Conservation (phyloP, 768 basidiomycete species). For the Mycena leptocephala region DNA sequence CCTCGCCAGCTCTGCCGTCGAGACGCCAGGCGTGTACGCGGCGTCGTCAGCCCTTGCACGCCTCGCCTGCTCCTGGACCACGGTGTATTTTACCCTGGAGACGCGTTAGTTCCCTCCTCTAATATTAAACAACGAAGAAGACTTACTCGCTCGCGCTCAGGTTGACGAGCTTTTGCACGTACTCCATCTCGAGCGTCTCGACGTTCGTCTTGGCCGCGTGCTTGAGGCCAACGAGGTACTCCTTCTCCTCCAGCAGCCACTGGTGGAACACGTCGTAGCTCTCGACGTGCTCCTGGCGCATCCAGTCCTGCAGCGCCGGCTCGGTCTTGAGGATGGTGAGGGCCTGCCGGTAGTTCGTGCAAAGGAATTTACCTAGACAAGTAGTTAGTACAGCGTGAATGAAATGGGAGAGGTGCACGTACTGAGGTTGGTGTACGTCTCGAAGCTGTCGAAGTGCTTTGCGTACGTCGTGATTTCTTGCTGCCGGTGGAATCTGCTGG, state of each 20-base stretch:
- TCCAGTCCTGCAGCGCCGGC: slow-evolving; percentile 5
- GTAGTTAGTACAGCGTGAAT: not conserved
- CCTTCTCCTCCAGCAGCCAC: slow-evolving; percentile 23
- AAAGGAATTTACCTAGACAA: slow-evolving; percentile 17
- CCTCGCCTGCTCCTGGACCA: not conserved
- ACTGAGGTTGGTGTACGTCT: not conserved
- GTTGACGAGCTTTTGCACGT: not conserved
- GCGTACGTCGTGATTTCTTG: too few relatives aligned
- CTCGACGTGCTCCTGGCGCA: slow-evolving; percentile 15
- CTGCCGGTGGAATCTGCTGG: too few relatives aligned
- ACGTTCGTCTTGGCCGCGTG: not conserved
- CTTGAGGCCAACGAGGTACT: not conserved
- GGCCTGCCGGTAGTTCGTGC: not conserved
- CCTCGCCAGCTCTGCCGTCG: not conserved
- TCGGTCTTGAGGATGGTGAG: slow-evolving; percentile 33
- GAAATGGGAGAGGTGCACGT: not conserved
- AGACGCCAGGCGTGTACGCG: not conserved
- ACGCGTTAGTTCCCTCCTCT: not conserved
- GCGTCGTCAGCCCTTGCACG: not conserved
- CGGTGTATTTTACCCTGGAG: not conserved
- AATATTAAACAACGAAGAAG: not conserved
- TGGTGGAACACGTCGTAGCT: not conserved
- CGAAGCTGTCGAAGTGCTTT: too few relatives aligned
- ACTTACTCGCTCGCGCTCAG: not conserved
- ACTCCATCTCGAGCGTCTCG: slow-evolving; percentile 7